Conservation (phyloP, 805 yeast species). For the Candida tibetensis region DNA sequence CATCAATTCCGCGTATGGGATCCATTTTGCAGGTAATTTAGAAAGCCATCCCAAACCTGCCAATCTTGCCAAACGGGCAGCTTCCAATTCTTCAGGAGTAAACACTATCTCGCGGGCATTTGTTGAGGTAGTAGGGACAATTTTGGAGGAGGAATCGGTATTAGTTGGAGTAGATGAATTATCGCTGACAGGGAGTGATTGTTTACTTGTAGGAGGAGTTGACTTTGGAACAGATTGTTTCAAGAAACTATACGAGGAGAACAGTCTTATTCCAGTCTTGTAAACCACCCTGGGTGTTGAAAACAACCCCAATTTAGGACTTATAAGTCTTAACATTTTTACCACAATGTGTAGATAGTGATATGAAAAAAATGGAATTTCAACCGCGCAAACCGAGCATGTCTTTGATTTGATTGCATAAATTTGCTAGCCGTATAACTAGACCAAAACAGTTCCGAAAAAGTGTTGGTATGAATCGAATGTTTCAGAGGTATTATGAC, state of each 20-base stretch:
- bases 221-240: too few relatives aligned
- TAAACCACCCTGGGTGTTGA: neutral
- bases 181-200: neutral
- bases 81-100: conserved; percentile 42
- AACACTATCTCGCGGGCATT: conserved; percentile 13
- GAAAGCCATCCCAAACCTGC: conserved; percentile 47
- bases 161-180: conserved; percentile 2
- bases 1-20: conserved; percentile 91
- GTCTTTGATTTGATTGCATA: too few relatives aligned
- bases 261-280: neutral
- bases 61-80: conserved; percentile 51
- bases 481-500: neutral
- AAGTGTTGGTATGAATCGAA: too few relatives aligned
- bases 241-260: neutral
- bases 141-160: neutral
- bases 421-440: too few relatives aligned
- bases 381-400: too few relatives aligned
- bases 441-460: too few relatives aligned
- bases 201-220: too few relatives aligned
- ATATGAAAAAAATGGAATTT: too few relatives aligned
- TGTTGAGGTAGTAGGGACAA: neutral
- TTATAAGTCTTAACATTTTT: neutral
- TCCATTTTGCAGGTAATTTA: conserved; percentile 65
- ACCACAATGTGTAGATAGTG: too few relatives aligned
- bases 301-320: neutral